Evolutionary conservation across 805 yeast genomes (phyloP), one percentile per base, ranked within the genome.

Genomic region (Candida takata): DNA sequence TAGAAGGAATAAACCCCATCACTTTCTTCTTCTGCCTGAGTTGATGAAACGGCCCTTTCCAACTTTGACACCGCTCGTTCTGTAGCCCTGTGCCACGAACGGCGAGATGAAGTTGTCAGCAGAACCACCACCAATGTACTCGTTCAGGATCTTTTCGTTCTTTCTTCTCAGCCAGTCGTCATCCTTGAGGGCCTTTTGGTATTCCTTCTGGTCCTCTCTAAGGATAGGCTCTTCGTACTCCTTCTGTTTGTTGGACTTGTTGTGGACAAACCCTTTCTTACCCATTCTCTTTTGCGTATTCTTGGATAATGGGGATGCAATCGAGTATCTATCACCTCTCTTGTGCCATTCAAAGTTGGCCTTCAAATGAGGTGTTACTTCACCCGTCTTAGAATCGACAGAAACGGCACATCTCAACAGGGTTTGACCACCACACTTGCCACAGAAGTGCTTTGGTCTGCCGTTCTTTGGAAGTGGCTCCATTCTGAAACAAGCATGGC

Each of bases 171-270:
- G 81, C 94, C 96, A 86, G 29, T 79, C 79, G 36, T 88, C 94
- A 51, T 84, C 80, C 56, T 87, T 87, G 41, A 90, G 56, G 2
- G 95, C 95, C 57, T 82, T 79, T 45, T 77, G 75, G 58, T 92
- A 92, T 60, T 92, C 98, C 52, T 83, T 84, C 64, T 92, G 97
- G 61, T 92, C 99, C 58, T 84, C 97, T 49, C 94, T 75, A 38
- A 87, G 69, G 32, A 83, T 69, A 4, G 78, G 74, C 29, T 70
- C 70, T 6, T 52, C 50, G 18, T 51, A 61, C 42, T 70, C 74
- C 37, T 72, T 73, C 39, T 77, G 72, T 39, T 54, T 54, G 41
- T 70, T 72, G 28, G 74, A 69, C 42, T 79, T 79, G 49, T 71
- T 73, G 49, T 87, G 90, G 46, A 80, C 87, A 57, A 69, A 79